phyloP scores from a whole-genome alignment of 2,329 filamentous ascomycete species.

The Trichoderma sp. region DNA sequence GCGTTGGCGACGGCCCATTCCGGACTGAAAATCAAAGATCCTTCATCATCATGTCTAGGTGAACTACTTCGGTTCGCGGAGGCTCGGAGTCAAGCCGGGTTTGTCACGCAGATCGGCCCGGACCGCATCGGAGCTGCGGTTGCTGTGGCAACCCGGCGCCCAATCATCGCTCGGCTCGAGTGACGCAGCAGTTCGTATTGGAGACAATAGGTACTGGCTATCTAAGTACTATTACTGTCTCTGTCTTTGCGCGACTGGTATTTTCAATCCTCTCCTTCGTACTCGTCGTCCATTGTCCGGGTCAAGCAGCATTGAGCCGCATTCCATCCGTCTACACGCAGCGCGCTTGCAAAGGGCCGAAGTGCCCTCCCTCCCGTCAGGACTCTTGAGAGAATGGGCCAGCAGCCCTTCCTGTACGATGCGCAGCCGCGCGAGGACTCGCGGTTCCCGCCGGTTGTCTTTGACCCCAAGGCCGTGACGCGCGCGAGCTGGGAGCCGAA shows the following conservation, averaged over 20 bases:
- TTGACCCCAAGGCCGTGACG: slow-evolving; percentile 85
- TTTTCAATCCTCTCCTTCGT: not conserved
- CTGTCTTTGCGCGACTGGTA: slow-evolving; percentile 19
- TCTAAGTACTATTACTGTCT: not conserved
- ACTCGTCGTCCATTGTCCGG: not conserved
- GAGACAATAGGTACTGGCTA: not conserved
- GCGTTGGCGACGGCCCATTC: not conserved
- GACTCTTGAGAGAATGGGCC: slow-evolving; percentile 34
- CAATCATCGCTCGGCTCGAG: too few relatives aligned
- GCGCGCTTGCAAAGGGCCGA: slow-evolving; percentile 14
- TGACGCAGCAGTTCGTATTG: slow-evolving; percentile 1
- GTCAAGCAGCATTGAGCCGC: not conserved
- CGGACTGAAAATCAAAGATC: not conserved
- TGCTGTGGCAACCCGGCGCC: slow-evolving; percentile 21
- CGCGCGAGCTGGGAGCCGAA: slow-evolving; percentile 73
- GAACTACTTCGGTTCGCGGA: not conserved
- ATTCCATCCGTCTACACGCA: slow-evolving; percentile 6
- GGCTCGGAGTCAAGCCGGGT: not conserved
- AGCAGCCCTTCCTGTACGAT: slow-evolving; percentile 73
- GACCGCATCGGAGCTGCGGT: slow-evolving; percentile 22
- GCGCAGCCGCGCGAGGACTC: slow-evolving; percentile 53
- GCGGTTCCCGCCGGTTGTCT: slow-evolving; percentile 59
- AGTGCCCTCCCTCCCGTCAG: not conserved
- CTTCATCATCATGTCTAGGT: not conserved
- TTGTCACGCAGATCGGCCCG: slow-evolving; percentile 12